A percentile compares a stretch with the other conserved stretches of the same genome.
phyloP scores from a whole-genome alignment of 2,329 filamentous ascomycete species.

The Diaporthe citrichinensis region DNA sequence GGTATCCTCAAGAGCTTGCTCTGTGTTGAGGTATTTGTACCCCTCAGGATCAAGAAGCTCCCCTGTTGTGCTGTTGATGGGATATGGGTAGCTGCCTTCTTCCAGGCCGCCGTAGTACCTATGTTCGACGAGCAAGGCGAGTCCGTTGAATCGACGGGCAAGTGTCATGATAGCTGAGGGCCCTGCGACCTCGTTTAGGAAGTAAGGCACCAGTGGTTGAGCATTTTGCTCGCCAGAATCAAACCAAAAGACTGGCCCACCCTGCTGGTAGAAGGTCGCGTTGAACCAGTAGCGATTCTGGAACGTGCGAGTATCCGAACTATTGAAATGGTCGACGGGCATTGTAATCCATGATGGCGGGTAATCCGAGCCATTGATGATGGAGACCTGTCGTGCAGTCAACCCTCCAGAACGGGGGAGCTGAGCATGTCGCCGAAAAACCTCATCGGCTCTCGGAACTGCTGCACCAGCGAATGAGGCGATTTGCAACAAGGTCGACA shows the following conservation, averaged over 20 bases:
- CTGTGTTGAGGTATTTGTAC: constrained; percentile 47
- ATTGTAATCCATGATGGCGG: constrained; percentile 40
- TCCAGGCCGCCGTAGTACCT: constrained; percentile 45
- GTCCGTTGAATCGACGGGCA: constrained; percentile 43
- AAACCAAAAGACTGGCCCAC: constrained; percentile 46
- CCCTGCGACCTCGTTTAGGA: constrained; percentile 39
- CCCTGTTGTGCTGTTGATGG: constrained; percentile 41
- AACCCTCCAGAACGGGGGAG: constrained; percentile 9
- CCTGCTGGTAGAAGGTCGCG: constrained; percentile 45
- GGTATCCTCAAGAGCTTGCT: constrained; percentile 49
- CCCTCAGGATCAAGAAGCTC: constrained; percentile 34
- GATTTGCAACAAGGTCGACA: background rate
- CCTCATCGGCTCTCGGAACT: background rate
- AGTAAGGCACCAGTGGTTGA: constrained; percentile 16
- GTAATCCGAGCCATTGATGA: constrained; percentile 29
- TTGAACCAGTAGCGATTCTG: constrained; percentile 46
- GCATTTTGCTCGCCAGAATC: constrained; percentile 44
- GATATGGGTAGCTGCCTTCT: constrained; percentile 43
- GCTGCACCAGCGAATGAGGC: background rate
- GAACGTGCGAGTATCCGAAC: constrained; percentile 43
- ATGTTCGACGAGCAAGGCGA: constrained; percentile 47
- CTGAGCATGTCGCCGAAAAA: background rate
- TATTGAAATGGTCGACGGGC: constrained; percentile 45
- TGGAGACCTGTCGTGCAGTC: background rate
- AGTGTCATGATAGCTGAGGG: constrained; percentile 42